Evolutionary conservation across 1,139 yeast genomes (phyloP), one percentile per base, ranked within the genome.

Genomic region (Pichia sp.): DNA sequence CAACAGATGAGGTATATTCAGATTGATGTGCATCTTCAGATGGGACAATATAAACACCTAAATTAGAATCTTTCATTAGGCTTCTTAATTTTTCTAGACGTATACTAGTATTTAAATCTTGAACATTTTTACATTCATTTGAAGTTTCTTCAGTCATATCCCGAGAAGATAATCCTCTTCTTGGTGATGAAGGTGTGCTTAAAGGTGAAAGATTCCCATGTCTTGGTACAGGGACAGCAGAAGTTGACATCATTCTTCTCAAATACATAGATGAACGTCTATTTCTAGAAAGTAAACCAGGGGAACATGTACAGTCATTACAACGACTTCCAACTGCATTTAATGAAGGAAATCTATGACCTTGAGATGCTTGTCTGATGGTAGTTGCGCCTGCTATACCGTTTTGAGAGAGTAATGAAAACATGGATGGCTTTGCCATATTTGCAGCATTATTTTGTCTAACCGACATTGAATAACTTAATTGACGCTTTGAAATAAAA

Each of bases 11-110:
- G 18, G 88, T 93, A 55, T 89, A 91, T 63, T 91, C 97, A 20
- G 88, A 79, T 65, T 86, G 94, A 63, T 91, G 98, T 51, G 84
- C 94, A 61, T 91, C 98, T 62, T 87, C 96, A 33, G 93, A 80
- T 13, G 96, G 95, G 9, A 91, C 76, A 40, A 91, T 70, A 59
- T 91, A 91, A 41, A 85, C 79, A 11, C 83, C 91, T 41, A 91
- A 59, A 49, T 77, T 78, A 50, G 75, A 63, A 39, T 70, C 69
- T 36, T 72, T 72, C 89, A 91, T 86, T 48, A 72, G 66, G 29
- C 62, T 57, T 56, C 98, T 74, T 50, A 91, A 68, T 22, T 69
- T 69, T 41, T 72, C 74, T 45, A 89, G 69, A 54, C 93, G 68
- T 23, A 42, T 14, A 5, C 59, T 52, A 6, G 65, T 61, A 48